Conservation (phyloP, 2,329 filamentous ascomycete species). For the Arthrobotrys musiformis region DNA sequence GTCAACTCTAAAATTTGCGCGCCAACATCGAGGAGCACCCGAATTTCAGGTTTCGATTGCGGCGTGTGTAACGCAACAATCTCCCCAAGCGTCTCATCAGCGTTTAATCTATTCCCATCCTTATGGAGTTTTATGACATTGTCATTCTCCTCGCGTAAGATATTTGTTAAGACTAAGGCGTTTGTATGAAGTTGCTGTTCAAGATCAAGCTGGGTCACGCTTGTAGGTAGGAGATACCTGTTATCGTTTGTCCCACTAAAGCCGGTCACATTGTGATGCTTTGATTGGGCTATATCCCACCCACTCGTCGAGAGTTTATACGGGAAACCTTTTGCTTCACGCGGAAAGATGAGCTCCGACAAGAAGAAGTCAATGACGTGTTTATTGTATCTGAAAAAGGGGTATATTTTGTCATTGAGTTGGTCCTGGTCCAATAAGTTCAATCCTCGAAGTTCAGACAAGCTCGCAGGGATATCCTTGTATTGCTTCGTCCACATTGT, state of each 20-base stretch:
- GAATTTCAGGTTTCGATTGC: slow-evolving; percentile 63
- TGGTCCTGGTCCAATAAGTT: slow-evolving; percentile 27
- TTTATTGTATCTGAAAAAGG: slow-evolving; percentile 67
- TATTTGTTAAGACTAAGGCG: slow-evolving; percentile 69
- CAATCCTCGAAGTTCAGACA: slow-evolving; percentile 63
- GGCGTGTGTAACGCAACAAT: slow-evolving; percentile 64
- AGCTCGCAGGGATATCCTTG: slow-evolving; percentile 59
- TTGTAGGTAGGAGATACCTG: slow-evolving; percentile 69
- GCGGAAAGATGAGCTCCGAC: slow-evolving; percentile 70
- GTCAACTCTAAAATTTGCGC: slow-evolving; percentile 74
- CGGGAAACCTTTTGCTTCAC: slow-evolving; percentile 72
- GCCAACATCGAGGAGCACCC: slow-evolving; percentile 76
- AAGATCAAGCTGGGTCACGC: slow-evolving; percentile 69
- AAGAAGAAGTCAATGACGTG: slow-evolving; percentile 73
- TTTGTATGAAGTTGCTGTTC: slow-evolving; percentile 72
- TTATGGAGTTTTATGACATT: slow-evolving; percentile 55
- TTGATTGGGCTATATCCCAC: slow-evolving; percentile 70
- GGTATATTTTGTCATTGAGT: slow-evolving; percentile 69
- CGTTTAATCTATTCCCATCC: slow-evolving; percentile 60
- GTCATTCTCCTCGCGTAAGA: slow-evolving; percentile 41
- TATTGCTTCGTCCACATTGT: slow-evolving; percentile 56
- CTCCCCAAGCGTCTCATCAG: slow-evolving; percentile 63
- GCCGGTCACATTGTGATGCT: slow-evolving; percentile 67
- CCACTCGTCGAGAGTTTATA: slow-evolving; percentile 73
- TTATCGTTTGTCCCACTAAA: slow-evolving; percentile 79